Base-by-base conservation (phyloP, 2,329 filamentous ascomycete genomes). In the Leptosphaerulina australis region DNA sequence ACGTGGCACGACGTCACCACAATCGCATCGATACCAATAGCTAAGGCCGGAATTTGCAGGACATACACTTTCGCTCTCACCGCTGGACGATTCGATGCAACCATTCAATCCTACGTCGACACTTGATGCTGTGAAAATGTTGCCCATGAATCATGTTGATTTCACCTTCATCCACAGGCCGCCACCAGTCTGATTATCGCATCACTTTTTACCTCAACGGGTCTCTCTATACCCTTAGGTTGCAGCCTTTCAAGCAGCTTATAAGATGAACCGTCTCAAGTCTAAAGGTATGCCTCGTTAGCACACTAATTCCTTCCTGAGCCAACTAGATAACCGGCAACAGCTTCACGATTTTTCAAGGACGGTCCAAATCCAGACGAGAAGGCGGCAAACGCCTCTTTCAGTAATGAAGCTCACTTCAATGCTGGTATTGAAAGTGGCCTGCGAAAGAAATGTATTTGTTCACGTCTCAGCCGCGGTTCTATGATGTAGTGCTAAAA, bases 301-400 rank as follows among this genome's bases (percentile, higher is more conserved):
- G 4, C 6, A 14, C 15, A 22, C 35, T 55, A 18, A 53, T 9
- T 7, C 14, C 3, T 8, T 9, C n/a, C n/a, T n/a, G n/a, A n/a
- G n/a, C n/a, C n/a, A n/a, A n/a, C n/a, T n/a, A n/a, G n/a, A n/a
- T n/a, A n/a, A n/a, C n/a, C n/a, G n/a, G n/a, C n/a, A n/a, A 2
- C 22, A 65, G 63, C 59, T 14, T 67, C 60, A 25, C 58, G 49
- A n/a, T 58, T 62, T 44, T 65, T 65, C 46, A 54, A 49, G 28
- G 49, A 58, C n/a, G 36, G 38, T 17, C 54, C 53, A 5, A 56
- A 34, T 36, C 48, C 50, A n/a, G 57, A 67, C 18, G 59, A 62
- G 38, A 56, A 52, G 26, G 43, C 39, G 5, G 60, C 60, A 2
- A 53, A 43, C 5, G 43, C 37, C 8, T 12, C 24, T 26, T 14